Evolutionary conservation across 805 yeast genomes (phyloP).

Genomic region (Schizosaccharomyces octosporus): DNA sequence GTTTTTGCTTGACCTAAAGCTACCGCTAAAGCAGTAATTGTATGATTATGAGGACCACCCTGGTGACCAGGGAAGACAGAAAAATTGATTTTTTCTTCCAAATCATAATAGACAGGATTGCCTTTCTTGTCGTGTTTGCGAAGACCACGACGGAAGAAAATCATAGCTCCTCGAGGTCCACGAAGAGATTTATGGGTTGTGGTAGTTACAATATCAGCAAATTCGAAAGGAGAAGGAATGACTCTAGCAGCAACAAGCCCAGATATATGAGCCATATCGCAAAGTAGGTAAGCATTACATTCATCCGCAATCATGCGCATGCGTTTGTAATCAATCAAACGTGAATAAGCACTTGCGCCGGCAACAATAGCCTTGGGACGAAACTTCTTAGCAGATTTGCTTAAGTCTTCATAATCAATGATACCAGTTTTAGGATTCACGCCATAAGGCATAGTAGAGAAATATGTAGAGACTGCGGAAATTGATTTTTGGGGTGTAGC

Average conservation of each 20-base stretch:
- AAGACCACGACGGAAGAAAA: constrained; percentile 90
- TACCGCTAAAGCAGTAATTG: constrained; percentile 89
- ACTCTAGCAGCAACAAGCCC: constrained; percentile 92
- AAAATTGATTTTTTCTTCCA: constrained; percentile 86
- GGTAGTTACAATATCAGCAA: constrained; percentile 92
- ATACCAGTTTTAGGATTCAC: constrained; percentile 76
- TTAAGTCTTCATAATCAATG: constrained; percentile 88
- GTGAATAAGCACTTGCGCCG: constrained; percentile 94
- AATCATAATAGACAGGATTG: constrained; percentile 68
- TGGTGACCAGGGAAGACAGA: constrained; percentile 99
- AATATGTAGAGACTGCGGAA: constrained; percentile 85
- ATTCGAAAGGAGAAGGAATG: constrained; percentile 86
- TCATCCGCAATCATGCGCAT: constrained; percentile 91
- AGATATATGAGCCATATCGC: constrained; percentile 96
- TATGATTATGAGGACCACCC: constrained; percentile 99
- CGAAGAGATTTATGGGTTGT: constrained; percentile 96
- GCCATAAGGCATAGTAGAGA: constrained; percentile 96
- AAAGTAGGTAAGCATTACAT: constrained; percentile 87
- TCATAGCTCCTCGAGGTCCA: constrained; percentile 99
- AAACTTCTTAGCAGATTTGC: constrained; percentile 68
- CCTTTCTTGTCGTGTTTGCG: constrained; percentile 76
- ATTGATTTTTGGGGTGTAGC: constrained; percentile 85
- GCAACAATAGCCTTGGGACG: constrained; percentile 94
- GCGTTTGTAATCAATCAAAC: constrained; percentile 87
- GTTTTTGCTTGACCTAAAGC: constrained; percentile 84